Base-by-base conservation (phyloP, 2,329 filamentous ascomycete genomes). In the Alternaria metachromatica region DNA sequence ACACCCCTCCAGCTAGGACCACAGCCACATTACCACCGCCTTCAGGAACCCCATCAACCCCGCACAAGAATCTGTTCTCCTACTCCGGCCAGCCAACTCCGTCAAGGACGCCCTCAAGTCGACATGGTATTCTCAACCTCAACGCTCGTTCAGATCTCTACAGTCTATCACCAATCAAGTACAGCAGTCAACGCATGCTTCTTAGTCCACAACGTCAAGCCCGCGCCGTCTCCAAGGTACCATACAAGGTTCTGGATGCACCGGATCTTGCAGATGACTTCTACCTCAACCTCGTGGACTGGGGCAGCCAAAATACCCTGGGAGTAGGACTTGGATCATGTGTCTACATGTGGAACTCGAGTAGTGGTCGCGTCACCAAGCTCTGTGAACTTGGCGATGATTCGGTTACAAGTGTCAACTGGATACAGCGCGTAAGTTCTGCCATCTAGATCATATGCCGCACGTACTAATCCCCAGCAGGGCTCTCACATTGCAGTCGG, bases 261-360 rank as follows among this genome's bases (percentile, higher is more conserved):
- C 96, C 96, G 2, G 96, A 98, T 77, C 83, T 99, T 49, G 94
- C 95, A 26, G 96, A 99, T 75, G 96, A 99, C 77, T 99, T 98
- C 80, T 99, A 99, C 75, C 85, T 99, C 37, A 99, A 99, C 74
- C 84, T 99, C 25, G 95, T 99, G 4, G 96, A 99, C 76, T 99
- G 96, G 96, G 96, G 96, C 46, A 96, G 93, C 73, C 94, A 92
- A 71, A 97, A 98, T 79, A 91, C 97, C 9, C 86, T 99, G 11
- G 96, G 95, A 7, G 96, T 99, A 46, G 96, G 96, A 0, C 83
- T 99, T 25, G 94, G 94, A 18, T 93, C 92, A 18, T 96, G 93
- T 70, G 96, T 99, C 6, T 99, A 98, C 77, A 96, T 98, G 89
- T 99, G 96, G 96, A 97, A 97, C 78, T 96, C 94, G 5, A 89